These are phyloP conservation scores for Botrytis paeoniae DNA, from an alignment of 2,329 filamentous ascomycete species.

Conservation along the genomic window DNA sequence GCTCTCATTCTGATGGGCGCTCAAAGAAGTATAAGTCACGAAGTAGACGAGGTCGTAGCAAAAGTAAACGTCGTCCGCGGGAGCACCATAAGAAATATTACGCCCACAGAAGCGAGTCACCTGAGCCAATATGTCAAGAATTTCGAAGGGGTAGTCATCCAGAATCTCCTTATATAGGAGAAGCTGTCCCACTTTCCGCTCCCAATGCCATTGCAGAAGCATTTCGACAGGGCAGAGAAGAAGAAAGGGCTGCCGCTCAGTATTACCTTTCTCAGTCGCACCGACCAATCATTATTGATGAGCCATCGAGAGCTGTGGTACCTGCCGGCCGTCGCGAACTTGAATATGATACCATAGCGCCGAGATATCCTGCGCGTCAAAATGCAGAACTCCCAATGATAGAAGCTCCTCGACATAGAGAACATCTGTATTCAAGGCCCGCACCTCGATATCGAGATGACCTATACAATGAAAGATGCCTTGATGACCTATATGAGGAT, in stretches of 20 bases:
- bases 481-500: slow-evolving; percentile 11
- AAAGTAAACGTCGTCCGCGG: slow-evolving; percentile 26
- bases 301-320: slow-evolving; percentile 14
- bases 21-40: slow-evolving; percentile 15
- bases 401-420: slow-evolving; percentile 14
- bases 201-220: slow-evolving; percentile 29
- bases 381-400: slow-evolving; percentile 18
- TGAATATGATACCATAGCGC: not conserved
- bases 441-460: slow-evolving; percentile 17
- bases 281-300: slow-evolving; percentile 15
- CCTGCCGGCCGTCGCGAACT: slow-evolving; percentile 13
- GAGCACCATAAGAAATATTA: slow-evolving; percentile 27
- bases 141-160: not conserved
- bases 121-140: slow-evolving; percentile 21
- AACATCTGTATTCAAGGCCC: slow-evolving; percentile 8
- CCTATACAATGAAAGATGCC: not conserved
- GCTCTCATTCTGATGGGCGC: slow-evolving; percentile 22
- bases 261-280: slow-evolving; percentile 21
- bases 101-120: slow-evolving; percentile 24
- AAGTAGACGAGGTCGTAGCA: slow-evolving; percentile 24
- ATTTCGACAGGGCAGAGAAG: slow-evolving; percentile 30
- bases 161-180: slow-evolving; percentile 21
- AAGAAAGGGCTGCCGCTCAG: slow-evolving; percentile 26
- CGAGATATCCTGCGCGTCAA: slow-evolving; percentile 11
- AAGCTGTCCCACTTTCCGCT: slow-evolving; percentile 20